These are phyloP conservation scores for Botrytis tulipae DNA, from an alignment of 2,329 filamentous ascomycete genomes.

Conservation along the genomic window DNA sequence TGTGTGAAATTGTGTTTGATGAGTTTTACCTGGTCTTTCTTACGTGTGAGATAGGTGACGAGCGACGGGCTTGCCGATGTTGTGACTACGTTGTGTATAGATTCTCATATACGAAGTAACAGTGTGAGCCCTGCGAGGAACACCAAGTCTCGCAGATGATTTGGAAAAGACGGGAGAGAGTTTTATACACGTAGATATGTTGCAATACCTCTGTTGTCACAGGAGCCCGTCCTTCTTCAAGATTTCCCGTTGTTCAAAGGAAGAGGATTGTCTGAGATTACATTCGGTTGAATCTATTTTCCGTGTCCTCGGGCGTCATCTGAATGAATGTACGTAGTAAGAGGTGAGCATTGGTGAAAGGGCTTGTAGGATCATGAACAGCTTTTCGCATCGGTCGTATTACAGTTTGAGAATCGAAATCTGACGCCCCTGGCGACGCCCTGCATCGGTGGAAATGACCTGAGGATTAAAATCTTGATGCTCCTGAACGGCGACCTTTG, in stretches of 20 bases:
- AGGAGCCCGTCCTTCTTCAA: constrained; percentile 3
- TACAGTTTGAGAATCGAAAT: not conserved
- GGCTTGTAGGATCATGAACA: not conserved
- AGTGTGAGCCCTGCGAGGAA: constrained; percentile 13
- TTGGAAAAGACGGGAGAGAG: not conserved
- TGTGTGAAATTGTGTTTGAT: not conserved
- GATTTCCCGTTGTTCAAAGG: not conserved
- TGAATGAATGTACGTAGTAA: not conserved
- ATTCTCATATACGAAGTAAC: constrained; percentile 16
- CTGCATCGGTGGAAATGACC: not conserved
- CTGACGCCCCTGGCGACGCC: not conserved
- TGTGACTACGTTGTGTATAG: constrained; percentile 17
- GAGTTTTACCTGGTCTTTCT: constrained; percentile 3
- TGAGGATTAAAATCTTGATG: not conserved
- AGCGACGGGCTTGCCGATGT: constrained; percentile 18
- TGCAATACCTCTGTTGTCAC: constrained; percentile 3
- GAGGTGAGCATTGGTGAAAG: not conserved
- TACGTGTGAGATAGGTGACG: constrained; percentile 13
- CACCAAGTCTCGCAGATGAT: constrained; percentile 14
- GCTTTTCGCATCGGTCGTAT: not conserved
- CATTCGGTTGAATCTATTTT: constrained; percentile 3
- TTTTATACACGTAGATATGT: constrained; percentile 11
- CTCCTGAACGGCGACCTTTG: constrained; percentile 4
- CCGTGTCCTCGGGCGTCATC: not conserved
- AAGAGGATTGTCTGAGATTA: constrained; percentile 5